Evolutionary conservation across 2,329 filamentous ascomycete genomes (phyloP).

Genomic region (Penicillium sp.): DNA sequence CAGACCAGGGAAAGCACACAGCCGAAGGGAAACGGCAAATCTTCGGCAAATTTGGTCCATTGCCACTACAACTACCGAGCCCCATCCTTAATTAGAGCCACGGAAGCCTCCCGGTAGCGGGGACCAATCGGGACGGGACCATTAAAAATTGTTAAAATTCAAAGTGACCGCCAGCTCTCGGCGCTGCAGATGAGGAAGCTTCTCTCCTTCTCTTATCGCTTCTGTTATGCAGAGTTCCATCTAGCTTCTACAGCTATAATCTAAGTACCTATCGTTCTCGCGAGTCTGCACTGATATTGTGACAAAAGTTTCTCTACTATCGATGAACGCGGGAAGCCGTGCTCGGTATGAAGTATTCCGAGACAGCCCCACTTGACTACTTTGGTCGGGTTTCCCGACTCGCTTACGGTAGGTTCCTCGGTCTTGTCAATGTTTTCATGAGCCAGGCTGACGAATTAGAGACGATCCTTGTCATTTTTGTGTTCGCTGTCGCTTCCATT

Average conservation of each 20-base stretch:
- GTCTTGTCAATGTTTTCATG: not conserved
- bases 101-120: not conserved
- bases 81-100: not conserved
- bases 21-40: not conserved
- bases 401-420: not conserved
- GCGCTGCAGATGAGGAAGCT: not conserved
- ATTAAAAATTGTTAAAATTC: not conserved
- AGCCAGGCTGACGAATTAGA: not conserved
- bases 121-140: not conserved
- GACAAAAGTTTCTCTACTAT: not conserved
- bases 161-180: not conserved
- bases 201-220: not conserved
- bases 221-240: not conserved
- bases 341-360: not conserved
- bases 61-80: not conserved
- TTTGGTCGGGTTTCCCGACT: not conserved
- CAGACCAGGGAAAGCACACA: not conserved
- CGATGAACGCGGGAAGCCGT: not conserved
- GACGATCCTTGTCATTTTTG: not conserved
- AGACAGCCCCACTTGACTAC: not conserved
- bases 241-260: not conserved
- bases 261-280: accelerated
- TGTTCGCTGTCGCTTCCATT: not conserved
- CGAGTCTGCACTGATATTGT: not conserved
- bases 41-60: not conserved